Evolutionary conservation across 1,139 yeast genomes (phyloP).

Genomic region (Taphrina betulina): DNA sequence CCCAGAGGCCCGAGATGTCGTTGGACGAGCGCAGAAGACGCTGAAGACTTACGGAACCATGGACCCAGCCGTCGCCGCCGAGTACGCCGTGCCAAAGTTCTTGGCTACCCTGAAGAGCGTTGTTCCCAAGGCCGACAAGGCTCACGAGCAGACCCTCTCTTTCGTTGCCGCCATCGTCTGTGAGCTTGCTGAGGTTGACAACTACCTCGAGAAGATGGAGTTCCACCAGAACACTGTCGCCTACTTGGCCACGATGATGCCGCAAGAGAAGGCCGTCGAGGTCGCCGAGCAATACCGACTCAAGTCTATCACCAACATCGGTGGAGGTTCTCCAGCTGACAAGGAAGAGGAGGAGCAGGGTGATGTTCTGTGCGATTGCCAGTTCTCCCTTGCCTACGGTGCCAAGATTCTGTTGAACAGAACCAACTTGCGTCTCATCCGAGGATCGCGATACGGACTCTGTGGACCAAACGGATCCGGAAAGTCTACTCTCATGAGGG

Average conservation of each 20-base stretch:
- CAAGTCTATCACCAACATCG: slow-evolving; percentile 96
- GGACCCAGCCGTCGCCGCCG: slow-evolving; percentile 98
- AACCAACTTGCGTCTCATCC: slow-evolving; percentile 77
- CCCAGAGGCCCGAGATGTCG: slow-evolving; percentile 99
- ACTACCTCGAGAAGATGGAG: slow-evolving; percentile 70
- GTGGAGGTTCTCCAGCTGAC: slow-evolving; percentile 90
- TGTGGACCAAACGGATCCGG: slow-evolving; percentile 99
- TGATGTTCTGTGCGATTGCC: slow-evolving; percentile 99
- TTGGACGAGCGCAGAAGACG: slow-evolving; percentile 94
- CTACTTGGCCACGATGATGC: slow-evolving; percentile 92
- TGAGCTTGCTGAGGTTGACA: slow-evolving; percentile 77
- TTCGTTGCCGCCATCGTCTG: slow-evolving; percentile 97
- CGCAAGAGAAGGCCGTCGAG: slow-evolving; percentile 87
- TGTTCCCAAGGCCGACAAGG: slow-evolving; percentile 69
- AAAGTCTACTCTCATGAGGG: slow-evolving; percentile 99
- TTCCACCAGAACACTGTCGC: slow-evolving; percentile 89
- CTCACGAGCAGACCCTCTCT: slow-evolving; percentile 68
- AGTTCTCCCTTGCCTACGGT: slow-evolving; percentile 97
- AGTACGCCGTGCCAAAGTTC: slow-evolving; percentile 65
- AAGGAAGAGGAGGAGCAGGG: slow-evolving; percentile 98
- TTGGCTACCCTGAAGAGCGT: slow-evolving; percentile 75
- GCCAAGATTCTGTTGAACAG: slow-evolving; percentile 94
- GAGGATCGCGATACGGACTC: slow-evolving; percentile 97
- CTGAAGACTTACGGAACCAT: slow-evolving; percentile 98
- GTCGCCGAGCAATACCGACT: slow-evolving; percentile 92